A percentile compares a stretch with the other conserved stretches of the same genome.
Conservation (phyloP, 2,329 filamentous ascomycete genomes). For the Colletotrichum musae region DNA sequence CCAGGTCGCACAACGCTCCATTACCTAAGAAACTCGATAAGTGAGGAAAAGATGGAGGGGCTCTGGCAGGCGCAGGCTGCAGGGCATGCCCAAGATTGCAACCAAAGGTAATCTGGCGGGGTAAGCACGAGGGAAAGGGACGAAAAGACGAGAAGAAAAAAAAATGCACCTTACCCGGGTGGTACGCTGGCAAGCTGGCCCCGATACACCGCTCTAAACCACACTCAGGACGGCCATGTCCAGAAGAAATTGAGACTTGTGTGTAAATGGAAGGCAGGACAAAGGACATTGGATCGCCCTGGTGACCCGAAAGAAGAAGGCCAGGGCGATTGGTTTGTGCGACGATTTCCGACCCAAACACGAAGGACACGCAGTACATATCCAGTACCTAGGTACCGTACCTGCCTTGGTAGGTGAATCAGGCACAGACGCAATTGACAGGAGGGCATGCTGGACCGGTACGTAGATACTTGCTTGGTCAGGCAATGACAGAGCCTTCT, state of each 20-base stretch:
- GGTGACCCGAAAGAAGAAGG: neutral
- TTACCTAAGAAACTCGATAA: too few species aligned
- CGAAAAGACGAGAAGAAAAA: slow-evolving; percentile 8
- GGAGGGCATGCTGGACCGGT: too few species aligned
- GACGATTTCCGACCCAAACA: slow-evolving; percentile 17
- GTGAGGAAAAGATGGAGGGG: neutral
- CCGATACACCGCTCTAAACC: too few species aligned
- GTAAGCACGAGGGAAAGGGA: slow-evolving; percentile 23
- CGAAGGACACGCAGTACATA: neutral
- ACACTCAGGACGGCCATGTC: neutral
- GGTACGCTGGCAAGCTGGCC: too few species aligned
- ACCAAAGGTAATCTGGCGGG: slow-evolving; percentile 26
- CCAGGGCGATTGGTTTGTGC: neutral
- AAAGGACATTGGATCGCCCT: slow-evolving; percentile 19
- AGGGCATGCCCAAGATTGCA: slow-evolving; percentile 11
- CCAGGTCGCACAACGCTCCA: too few species aligned
- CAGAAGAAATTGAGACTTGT: neutral
- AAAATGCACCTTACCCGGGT: neutral
- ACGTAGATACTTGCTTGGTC: too few species aligned
- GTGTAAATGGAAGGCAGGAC: neutral
- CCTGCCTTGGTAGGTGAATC: neutral
- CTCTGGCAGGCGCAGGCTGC: neutral
- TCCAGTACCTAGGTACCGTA: neutral
- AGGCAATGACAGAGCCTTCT: slow-evolving; percentile 2
- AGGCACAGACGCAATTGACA: neutral